Percentiles rank a stretch among this genome's conserved stretches.
Conservation (phyloP, 495 filamentous ascomycete genomes). For the Penicillium chermesinum region DNA sequence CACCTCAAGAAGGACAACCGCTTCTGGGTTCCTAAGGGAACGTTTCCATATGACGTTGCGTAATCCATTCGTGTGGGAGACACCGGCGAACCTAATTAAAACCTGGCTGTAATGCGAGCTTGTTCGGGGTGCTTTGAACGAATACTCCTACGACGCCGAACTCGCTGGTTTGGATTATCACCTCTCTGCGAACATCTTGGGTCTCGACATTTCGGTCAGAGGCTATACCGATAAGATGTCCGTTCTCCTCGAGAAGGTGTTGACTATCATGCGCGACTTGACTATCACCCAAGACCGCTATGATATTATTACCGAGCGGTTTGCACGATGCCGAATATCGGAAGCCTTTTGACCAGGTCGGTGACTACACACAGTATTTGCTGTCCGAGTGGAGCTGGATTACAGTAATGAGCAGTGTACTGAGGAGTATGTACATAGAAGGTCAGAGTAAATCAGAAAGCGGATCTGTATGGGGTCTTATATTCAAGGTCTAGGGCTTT, state of each 20-base stretch:
- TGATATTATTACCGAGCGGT: conserved; percentile 82
- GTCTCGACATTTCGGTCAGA: conserved; percentile 71
- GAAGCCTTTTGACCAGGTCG: conserved; percentile 84
- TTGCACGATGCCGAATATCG: conserved; percentile 78
- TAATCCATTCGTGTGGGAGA: conserved; percentile 71
- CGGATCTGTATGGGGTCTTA: no score
- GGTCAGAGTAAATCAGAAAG: no score
- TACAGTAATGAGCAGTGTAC: conserved; percentile 76
- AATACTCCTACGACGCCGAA: conserved; percentile 96
- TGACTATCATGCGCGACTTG: conserved; percentile 79
- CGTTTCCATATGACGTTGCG: conserved; percentile 74
- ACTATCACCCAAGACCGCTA: conserved; percentile 80
- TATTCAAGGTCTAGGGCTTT: no score
- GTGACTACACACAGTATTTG: conserved; percentile 78
- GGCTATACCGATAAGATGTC: conserved; percentile 97
- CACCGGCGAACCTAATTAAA: conserved; percentile 72
- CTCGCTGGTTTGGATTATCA: conserved; percentile 85
- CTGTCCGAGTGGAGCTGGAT: conserved; percentile 70
- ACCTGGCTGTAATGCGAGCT: conserved; percentile 78
- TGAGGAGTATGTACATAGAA: no score
- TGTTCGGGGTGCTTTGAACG: conserved; percentile 81
- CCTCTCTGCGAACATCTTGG: conserved; percentile 61
- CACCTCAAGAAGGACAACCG: conserved; percentile 98
- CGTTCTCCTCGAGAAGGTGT: conserved; percentile 85
- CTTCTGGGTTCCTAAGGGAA: conserved; percentile 97